phyloP scores from a whole-genome alignment of 352 stramenopile species.

The Globisporangium emineosum region DNA sequence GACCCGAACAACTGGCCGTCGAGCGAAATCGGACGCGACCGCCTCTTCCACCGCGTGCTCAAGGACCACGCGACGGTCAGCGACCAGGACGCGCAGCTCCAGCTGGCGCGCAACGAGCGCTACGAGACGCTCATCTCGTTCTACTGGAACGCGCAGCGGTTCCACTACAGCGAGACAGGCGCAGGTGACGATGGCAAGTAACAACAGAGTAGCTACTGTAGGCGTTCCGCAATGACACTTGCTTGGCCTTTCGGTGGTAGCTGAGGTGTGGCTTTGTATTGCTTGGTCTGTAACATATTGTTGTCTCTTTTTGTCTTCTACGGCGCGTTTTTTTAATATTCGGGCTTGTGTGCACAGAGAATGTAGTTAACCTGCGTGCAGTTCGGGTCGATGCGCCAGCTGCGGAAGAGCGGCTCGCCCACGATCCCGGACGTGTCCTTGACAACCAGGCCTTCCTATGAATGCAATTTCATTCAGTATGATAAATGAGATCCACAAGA shows the following conservation, averaged over 20 bases:
- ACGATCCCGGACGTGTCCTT: slow-evolving; percentile 80
- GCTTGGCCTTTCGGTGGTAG: not conserved
- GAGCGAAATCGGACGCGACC: slow-evolving; percentile 36
- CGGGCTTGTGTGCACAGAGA: slow-evolving; percentile 66
- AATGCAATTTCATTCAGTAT: too few species aligned
- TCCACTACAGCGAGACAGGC: slow-evolving; percentile 27
- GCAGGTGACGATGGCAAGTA: too few species aligned
- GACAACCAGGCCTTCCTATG: slow-evolving; percentile 43
- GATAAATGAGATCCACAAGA: too few species aligned
- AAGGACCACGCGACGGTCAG: slow-evolving; percentile 50
- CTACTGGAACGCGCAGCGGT: slow-evolving; percentile 36
- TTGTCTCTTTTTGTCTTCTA: not conserved
- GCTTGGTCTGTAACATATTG: not conserved
- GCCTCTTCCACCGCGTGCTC: slow-evolving; percentile 69
- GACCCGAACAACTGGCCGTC: slow-evolving; percentile 54
- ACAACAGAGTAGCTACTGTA: not conserved
- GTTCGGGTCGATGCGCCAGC: slow-evolving; percentile 69
- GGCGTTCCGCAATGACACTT: not conserved
- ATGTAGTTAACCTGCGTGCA: slow-evolving; percentile 86
- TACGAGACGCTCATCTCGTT: slow-evolving; percentile 43
- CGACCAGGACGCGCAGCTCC: slow-evolving; percentile 40
- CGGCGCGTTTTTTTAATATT: slow-evolving; percentile 15
- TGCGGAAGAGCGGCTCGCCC: slow-evolving; percentile 66
- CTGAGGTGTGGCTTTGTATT: not conserved
- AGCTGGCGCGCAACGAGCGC: slow-evolving; percentile 45